Evolutionary conservation across 2,329 filamentous ascomycete genomes (phyloP), one percentile per base, ranked within the genome.

Genomic region (Purpureocillium takamizusanense): DNA sequence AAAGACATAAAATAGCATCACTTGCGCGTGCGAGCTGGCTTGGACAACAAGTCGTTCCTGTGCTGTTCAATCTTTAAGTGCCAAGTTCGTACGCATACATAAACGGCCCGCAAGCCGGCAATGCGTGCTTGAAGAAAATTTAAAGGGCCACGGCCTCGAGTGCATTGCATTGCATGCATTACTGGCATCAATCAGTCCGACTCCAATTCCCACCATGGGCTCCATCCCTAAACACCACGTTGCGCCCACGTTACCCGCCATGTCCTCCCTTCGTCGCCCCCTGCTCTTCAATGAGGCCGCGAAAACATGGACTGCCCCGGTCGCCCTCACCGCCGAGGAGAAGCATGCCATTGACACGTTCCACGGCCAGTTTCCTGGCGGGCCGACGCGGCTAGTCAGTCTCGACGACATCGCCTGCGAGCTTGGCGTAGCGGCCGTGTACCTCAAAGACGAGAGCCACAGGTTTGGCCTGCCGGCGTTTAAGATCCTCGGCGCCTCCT

Each of bases 401-500:
- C 62, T 87, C 0, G 61, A 68, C 0, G 49, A 59, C 0, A 45
- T 86, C 1, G 80, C 83, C 0, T 47, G 61, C 3, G 67, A 78
- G 12, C 56, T 87, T 0, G 72, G 72, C 0, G 60, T 86, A 10
- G 58, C 60, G 1, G 61, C 67, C 5, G 65, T 89, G 4, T 68
- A 79, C 29, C 51, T 88, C 45, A 90, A 90, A 52, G 76, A 88
- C 49, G 84, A 90, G 55, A 78, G 74, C 21, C 65, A 61, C 38
- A 72, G 84, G 5, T 75, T 86, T 29, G 78, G 79, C 0, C 66
- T 89, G 2, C 81, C 82, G 0, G 73, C 83, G 0, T 90, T 89
- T 3, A 92, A 92, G 57, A 84, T 89, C 33, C 70, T 89, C 0
- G 86, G 85, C 15, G 84, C 85, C 1, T 84, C 81, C 1, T 90